Percentiles rank a stretch among this genome's conserved stretches.
Evolutionary conservation across 2,329 filamentous ascomycete genomes (phyloP).

Genomic region (Paracoccidioides lutzii): DNA sequence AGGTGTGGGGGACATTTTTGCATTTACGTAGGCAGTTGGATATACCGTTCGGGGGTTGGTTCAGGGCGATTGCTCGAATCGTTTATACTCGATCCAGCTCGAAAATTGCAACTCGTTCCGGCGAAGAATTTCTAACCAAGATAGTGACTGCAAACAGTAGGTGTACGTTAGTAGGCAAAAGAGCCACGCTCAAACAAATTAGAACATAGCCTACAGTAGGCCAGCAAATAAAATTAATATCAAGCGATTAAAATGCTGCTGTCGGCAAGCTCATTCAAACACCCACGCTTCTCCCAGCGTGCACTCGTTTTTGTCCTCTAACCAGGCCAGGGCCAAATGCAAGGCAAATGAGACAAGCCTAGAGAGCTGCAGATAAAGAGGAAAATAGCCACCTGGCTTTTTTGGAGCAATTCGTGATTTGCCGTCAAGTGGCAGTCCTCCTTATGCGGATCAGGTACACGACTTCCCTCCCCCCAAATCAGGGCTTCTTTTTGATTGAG

Average conservation of each 20-base stretch:
- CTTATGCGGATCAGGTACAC: not conserved
- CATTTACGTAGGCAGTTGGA: conserved; percentile 1
- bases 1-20: conserved; percentile 29
- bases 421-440: not conserved
- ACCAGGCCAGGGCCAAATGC: not conserved
- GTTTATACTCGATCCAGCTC: not conserved
- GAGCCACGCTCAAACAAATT: not conserved
- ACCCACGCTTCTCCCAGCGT: not conserved
- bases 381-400: not conserved
- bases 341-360: not conserved
- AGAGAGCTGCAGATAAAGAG: not conserved
- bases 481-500: not conserved
- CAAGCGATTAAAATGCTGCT: not conserved
- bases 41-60: not conserved
- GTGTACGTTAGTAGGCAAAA: not conserved
- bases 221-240: not conserved
- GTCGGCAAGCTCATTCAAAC: not conserved
- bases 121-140: not conserved
- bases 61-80: not conserved
- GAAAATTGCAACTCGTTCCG: not conserved
- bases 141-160: not conserved
- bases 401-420: not conserved
- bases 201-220: not conserved
- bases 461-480: not conserved
- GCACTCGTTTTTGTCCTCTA: not conserved